Evolutionary conservation across 2,329 filamentous ascomycete species (phyloP).

Genomic region (Ophiostoma angusticollis): DNA sequence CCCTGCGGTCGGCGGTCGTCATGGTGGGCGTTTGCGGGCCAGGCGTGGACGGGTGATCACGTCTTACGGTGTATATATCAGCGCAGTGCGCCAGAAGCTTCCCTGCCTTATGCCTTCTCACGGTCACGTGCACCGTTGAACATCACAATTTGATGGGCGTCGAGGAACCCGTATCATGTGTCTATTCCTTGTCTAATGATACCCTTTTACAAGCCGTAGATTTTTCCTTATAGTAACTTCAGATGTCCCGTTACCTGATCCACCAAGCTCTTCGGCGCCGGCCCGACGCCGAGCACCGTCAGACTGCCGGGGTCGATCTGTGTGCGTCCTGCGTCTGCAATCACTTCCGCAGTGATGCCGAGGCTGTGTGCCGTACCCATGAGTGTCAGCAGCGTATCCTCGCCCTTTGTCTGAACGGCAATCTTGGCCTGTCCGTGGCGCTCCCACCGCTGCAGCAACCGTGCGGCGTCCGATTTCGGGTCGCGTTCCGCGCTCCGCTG

Average conservation of each 20-base stretch:
- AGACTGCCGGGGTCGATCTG: slow-evolving; percentile 90
- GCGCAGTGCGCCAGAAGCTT: no score
- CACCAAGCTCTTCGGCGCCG: slow-evolving; percentile 73
- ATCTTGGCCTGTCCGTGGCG: slow-evolving; percentile 80
- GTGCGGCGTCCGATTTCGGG: slow-evolving; percentile 39
- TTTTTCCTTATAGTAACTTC: slow-evolving; percentile 57
- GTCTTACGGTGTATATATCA: no score
- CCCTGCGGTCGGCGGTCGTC: slow-evolving; percentile 24
- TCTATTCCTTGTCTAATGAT: no score
- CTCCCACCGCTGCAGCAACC: slow-evolving; percentile 75
- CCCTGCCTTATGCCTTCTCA: no score
- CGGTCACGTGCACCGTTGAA: no score
- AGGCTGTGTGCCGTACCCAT: slow-evolving; percentile 71
- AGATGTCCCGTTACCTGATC: slow-evolving; percentile 75
- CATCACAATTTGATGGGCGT: no score
- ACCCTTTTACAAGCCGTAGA: background rate
- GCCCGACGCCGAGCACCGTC: slow-evolving; percentile 77
- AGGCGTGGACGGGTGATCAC: no score
- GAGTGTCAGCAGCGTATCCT: slow-evolving; percentile 64
- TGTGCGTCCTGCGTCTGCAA: slow-evolving; percentile 90
- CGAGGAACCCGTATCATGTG: no score
- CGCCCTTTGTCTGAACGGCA: slow-evolving; percentile 74
- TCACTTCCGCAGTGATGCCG: slow-evolving; percentile 77
- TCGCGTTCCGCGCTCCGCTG: slow-evolving; percentile 38
- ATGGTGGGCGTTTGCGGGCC: slow-evolving; percentile 5